Evolutionary conservation across 352 stramenopile genomes (phyloP).

Genomic region (Phytophthora meadii): DNA sequence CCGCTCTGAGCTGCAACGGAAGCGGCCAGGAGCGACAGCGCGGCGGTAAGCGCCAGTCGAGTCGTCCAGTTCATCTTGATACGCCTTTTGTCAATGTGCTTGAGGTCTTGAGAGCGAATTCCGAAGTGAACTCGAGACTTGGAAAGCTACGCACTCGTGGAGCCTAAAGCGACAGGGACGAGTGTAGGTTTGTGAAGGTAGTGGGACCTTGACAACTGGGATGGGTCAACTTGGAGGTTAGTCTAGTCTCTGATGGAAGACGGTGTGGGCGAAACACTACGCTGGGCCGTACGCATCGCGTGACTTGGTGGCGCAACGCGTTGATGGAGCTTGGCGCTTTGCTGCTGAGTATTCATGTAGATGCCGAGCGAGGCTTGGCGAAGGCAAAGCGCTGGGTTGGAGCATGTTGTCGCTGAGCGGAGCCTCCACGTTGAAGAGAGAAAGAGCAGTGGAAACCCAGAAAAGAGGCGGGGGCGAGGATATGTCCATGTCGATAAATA

Average conservation of each 20-base stretch:
- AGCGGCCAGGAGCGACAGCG: slow-evolving; percentile 35
- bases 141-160: slow-evolving; percentile 1
- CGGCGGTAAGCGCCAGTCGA: slow-evolving; percentile 7
- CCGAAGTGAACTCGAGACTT: slow-evolving; percentile 17
- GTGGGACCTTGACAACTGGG: slow-evolving; percentile 9
- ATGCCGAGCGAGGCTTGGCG: neutral
- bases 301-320: neutral
- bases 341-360: neutral
- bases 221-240: slow-evolving; percentile 2
- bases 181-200: slow-evolving; percentile 34
- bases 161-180: slow-evolving; percentile 14
- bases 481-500: neutral
- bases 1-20: slow-evolving; percentile 36
- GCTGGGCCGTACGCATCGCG: neutral
- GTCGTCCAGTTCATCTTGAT: slow-evolving; percentile 20
- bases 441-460: slow-evolving; percentile 15
- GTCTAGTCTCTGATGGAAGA: neutral
- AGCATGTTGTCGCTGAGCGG: neutral
- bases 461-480: slow-evolving; percentile 12
- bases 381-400: no score
- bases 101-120: slow-evolving; percentile 14
- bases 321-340: slow-evolving; percentile 8
- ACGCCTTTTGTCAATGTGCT: neutral
- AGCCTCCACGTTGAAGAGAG: slow-evolving; percentile 15
- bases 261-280: neutral